Base-by-base conservation (phyloP, 2,329 filamentous ascomycete genomes). In the Arthroderma sp. region DNA sequence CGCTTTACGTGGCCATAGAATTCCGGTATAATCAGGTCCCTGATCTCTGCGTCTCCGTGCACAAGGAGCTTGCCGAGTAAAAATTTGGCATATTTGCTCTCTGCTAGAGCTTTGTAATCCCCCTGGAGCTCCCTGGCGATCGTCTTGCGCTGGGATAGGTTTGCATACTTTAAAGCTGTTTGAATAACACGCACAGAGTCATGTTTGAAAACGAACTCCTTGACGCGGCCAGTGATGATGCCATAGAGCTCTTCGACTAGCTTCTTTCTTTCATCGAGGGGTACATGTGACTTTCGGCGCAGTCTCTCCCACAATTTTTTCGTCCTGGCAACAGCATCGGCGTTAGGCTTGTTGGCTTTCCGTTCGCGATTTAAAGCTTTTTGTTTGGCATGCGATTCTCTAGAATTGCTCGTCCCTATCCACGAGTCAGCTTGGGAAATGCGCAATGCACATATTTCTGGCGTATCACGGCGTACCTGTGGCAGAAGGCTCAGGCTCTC, bases 271-370 rank as follows among this genome's bases (percentile, higher is more conserved):
- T 98, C 88, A 34, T 93, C 85, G 56, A 82, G 80, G 36, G 87
- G 83, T 1, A 98, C 86, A 57, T 95, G 86, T 2, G 88, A 94
- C 69, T 96, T 96, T 55, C 85, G 75, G 52, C 91, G 82, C 59
- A 98, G 68, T 49, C 84, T 78, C 70, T 98, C 91, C 93, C 91
- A 98, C 43, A 98, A 76, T 70, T 95, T 94, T 73, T 98, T 98
- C 44, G 85, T 84, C 50, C 87, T 81, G 50, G 81, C 77, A 52
- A 96, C 80, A 58, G 84, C 78, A 61, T 96, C 88, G 59, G 89
- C 87, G 53, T 96, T 81, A 27, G 91, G 91, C 68, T 95, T 96
- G 37, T 84, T 81, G 33, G 85, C 81, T 71, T 88, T 95, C 54
- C 93, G 85, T 61, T 96, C 89, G 58, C 80, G 82, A 27, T 80